A percentile compares a stretch with the other conserved stretches of the same genome.
These are phyloP conservation scores for Hericium coralloides DNA, from an alignment of 768 basidiomycete species.

Conservation along the genomic window DNA sequence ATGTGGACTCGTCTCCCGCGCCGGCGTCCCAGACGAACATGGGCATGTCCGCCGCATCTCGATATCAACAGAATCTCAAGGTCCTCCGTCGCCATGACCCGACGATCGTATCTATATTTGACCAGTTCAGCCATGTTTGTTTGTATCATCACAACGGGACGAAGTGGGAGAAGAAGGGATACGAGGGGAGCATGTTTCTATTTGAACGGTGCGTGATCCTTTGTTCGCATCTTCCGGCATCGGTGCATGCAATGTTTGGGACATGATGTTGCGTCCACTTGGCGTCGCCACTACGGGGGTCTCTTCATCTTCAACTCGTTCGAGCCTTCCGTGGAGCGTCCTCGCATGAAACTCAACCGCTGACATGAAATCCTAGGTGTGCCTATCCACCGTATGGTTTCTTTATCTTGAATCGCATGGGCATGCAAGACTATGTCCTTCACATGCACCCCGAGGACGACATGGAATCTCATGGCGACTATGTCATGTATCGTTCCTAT, in stretches of 20 bases:
- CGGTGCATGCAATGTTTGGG: not conserved
- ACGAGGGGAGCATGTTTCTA: slow-evolving; percentile 84
- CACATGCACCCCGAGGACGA: slow-evolving; percentile 74
- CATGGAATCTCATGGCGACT: slow-evolving; percentile 50
- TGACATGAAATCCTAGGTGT: slow-evolving; percentile 34
- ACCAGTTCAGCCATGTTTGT: slow-evolving; percentile 85
- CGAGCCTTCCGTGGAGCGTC: too few relatives aligned
- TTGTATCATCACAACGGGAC: slow-evolving; percentile 65
- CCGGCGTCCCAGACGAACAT: slow-evolving; percentile 1
- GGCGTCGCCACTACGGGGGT: too few relatives aligned
- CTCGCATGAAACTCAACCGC: too few relatives aligned
- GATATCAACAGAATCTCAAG: slow-evolving; percentile 73
- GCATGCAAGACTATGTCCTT: slow-evolving; percentile 70
- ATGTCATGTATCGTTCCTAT: slow-evolving; percentile 67
- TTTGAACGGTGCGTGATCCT: slow-evolving; percentile 60
- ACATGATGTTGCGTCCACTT: not conserved
- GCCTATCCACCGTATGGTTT: slow-evolving; percentile 79
- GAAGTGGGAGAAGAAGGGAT: slow-evolving; percentile 79
- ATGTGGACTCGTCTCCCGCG: not conserved
- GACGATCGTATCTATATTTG: slow-evolving; percentile 70
- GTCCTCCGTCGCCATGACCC: slow-evolving; percentile 73
- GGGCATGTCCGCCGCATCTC: slow-evolving; percentile 56
- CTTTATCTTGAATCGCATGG: slow-evolving; percentile 77
- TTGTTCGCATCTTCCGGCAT: not conserved
- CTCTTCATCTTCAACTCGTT: too few relatives aligned